Base-by-base conservation (phyloP, 371 early-diverging fungal species). In the Agmasoma carcini region DNA sequence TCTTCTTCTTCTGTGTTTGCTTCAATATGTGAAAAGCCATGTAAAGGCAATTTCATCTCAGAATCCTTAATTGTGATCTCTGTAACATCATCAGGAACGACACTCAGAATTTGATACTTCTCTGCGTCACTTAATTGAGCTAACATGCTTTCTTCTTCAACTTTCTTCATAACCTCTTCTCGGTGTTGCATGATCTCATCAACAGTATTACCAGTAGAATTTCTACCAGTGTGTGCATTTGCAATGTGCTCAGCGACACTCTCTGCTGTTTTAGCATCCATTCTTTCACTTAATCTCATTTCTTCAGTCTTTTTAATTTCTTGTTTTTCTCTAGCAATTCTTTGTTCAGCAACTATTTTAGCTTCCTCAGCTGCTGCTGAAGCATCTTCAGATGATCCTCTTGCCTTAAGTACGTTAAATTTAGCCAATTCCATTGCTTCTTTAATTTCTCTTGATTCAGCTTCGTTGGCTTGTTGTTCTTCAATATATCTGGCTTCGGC, bases 1-100 rank as follows among this genome's bases (percentile, higher is more conserved):
- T 27, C 55, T 51, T 75, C 76, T 40, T 55, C 63, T 23, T 62
- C 43, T 1, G 60, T 64, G 19, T 54, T 45, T 15, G 69, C 46
- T 27, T 61, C 44, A 26, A 29, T 60, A 23, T 56, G 47, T 6
- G 49, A 20, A 50, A 72, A 63, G 19, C 52, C 61, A 36, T 71
- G 64, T 36, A 75, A 31, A 14, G 76, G 76, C 6, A 75, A 51
- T 27, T 64, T 49, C 25, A 75, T 52, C 9, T n/a, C 26, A 0
- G 49, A 17, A 23, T 67, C 48, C 11, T 41, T 17, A 1, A 73
- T 22, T 23, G 48, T 26, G 0, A 71, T 30, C 27, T 43, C 55
- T 0, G 23, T 53, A 30, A 44, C 56, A 31, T 69, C 64, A 30
- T 67, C 64, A 15, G 68, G 67, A 31, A 72, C 66, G 5, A 59